A percentile compares a stretch with the other conserved stretches of the same genome.
phyloP scores from a whole-genome alignment of 2,329 filamentous ascomycete genomes.

The Orbilia quercus region DNA sequence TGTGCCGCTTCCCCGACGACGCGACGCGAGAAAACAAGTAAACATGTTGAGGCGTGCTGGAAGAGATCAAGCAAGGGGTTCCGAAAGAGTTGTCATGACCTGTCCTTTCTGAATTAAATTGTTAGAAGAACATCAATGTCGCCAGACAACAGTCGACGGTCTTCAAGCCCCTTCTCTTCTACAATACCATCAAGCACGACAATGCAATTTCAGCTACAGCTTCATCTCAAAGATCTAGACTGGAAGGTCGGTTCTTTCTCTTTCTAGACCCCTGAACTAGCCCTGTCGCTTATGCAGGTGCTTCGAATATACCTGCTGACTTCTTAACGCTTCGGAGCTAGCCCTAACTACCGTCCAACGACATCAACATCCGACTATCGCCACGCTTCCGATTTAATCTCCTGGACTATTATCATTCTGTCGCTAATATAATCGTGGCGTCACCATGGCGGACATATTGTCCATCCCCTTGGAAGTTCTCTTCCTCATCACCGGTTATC shows the following conservation, averaged over 20 bases:
- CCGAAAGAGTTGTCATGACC: not conserved
- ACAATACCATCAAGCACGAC: not conserved
- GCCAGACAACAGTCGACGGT: not conserved
- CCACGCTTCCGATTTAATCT: not conserved
- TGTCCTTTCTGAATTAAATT: too few species aligned
- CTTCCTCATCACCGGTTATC: conserved; percentile 37
- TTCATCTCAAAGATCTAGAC: not conserved
- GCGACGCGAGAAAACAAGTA: conserved; percentile 20
- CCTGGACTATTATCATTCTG: too few species aligned
- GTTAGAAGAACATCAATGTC: too few species aligned
- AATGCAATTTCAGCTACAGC: not conserved
- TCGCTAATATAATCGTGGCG: not conserved
- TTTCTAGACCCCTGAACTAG: not conserved
- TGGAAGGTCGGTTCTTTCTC: not conserved
- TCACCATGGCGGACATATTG: conserved; percentile 20
- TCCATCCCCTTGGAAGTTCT: conserved; percentile 42
- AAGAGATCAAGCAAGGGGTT: not conserved
- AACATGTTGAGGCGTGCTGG: not conserved
- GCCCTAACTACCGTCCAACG: not conserved
- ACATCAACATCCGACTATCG: not conserved
- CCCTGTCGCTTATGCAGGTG: conserved; percentile 48
- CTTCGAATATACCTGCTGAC: not conserved
- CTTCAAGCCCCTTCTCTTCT: not conserved
- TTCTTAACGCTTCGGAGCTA: too few species aligned
- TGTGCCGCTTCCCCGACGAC: conserved; percentile 45